phyloP scores from a whole-genome alignment of 805 yeast genomes.

The Kodamaea sagamina region DNA sequence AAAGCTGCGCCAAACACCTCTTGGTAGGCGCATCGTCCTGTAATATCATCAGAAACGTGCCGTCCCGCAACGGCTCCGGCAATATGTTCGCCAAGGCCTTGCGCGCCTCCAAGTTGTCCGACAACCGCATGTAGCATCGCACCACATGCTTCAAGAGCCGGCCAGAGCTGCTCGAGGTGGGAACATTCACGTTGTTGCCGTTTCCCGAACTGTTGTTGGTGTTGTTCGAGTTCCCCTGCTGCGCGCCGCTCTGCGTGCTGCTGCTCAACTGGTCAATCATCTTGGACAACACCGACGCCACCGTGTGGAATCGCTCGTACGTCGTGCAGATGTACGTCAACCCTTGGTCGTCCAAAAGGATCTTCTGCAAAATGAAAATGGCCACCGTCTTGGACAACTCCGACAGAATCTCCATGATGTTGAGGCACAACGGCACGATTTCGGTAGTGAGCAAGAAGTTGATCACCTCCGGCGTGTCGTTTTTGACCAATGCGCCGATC shows the following conservation, averaged over 20 bases:
- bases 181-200: slow-evolving; percentile 14
- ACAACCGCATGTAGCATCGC: slow-evolving; percentile 85
- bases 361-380: slow-evolving; percentile 91
- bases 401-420: slow-evolving; percentile 93
- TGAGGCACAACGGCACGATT: slow-evolving; percentile 89
- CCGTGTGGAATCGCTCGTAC: slow-evolving; percentile 91
- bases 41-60: slow-evolving; percentile 74
- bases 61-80: slow-evolving; percentile 86
- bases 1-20: slow-evolving; percentile 79
- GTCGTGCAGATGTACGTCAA: slow-evolving; percentile 92
- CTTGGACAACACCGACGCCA: slow-evolving; percentile 77
- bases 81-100: slow-evolving; percentile 78
- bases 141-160: slow-evolving; percentile 90
- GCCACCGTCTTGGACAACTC: slow-evolving; percentile 96
- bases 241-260: slow-evolving; percentile 27
- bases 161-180: slow-evolving; percentile 56
- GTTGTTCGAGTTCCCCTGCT: not conserved
- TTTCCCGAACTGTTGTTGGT: slow-evolving; percentile 12
- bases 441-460: slow-evolving; percentile 91
- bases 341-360: slow-evolving; percentile 88
- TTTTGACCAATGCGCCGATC: slow-evolving; percentile 93
- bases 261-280: slow-evolving; percentile 81
- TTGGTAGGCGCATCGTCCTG: slow-evolving; percentile 88
- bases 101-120: slow-evolving; percentile 89
- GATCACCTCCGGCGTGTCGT: slow-evolving; percentile 93